Conservation (phyloP, 192 early-diverging fungal genomes). For the Backusella tarrabulga region DNA sequence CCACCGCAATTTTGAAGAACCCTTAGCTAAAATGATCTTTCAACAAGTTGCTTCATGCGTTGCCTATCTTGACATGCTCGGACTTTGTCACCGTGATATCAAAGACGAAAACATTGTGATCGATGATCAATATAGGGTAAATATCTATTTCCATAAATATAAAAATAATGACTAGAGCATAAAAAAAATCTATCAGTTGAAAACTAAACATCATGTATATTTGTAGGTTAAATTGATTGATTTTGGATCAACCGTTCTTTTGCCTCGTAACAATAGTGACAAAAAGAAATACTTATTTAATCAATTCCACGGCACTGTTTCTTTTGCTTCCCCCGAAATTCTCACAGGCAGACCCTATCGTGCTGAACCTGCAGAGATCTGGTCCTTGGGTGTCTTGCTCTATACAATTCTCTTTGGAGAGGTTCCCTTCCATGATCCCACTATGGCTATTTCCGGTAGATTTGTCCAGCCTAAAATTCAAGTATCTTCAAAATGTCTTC, state of each 20-base stretch:
- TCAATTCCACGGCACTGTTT: conserved; percentile 63
- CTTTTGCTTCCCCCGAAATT: conserved; percentile 70
- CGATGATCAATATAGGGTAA: conserved; percentile 47
- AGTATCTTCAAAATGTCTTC: conserved; percentile 46
- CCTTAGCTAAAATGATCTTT: conserved; percentile 54
- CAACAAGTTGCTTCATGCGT: conserved; percentile 56
- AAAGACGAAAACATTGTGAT: conserved; percentile 75
- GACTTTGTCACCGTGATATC: conserved; percentile 61
- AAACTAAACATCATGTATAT: not conserved
- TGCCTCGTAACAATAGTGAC: conserved; percentile 38
- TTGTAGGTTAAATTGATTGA: conserved; percentile 64
- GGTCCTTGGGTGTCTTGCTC: conserved; percentile 69
- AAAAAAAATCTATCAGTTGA: not conserved
- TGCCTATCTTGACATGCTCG: conserved; percentile 43
- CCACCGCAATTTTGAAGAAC: conserved; percentile 53
- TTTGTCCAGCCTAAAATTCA: conserved; percentile 45
- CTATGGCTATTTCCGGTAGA: conserved; percentile 49
- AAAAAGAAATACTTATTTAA: conserved; percentile 42
- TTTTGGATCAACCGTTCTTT: conserved; percentile 61
- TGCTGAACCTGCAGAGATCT: conserved; percentile 63
- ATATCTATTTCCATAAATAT: not conserved
- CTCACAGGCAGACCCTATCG: conserved; percentile 52
- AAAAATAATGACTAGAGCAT: not conserved
- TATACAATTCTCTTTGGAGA: conserved; percentile 64
- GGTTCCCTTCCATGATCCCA: conserved; percentile 57